phyloP scores from a whole-genome alignment of 2,329 filamentous ascomycete genomes.

The Thelonectria discophora region DNA sequence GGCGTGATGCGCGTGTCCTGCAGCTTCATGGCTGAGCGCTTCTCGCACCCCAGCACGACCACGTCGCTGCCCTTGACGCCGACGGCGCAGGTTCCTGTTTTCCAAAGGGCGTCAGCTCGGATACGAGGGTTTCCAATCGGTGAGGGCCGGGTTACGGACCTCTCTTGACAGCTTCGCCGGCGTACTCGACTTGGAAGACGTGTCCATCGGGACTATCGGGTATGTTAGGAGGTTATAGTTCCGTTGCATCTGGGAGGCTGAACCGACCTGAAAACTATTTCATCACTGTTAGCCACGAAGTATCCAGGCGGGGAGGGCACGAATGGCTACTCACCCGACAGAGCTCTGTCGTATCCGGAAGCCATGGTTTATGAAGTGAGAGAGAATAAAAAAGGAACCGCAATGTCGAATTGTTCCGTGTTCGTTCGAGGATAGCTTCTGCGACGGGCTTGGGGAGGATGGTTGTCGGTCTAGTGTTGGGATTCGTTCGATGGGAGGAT shows the following conservation, averaged over 20 bases:
- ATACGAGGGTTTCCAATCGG: slow-evolving; percentile 5
- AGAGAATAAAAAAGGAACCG: slow-evolving; percentile 5
- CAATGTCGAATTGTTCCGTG: slow-evolving; percentile 6
- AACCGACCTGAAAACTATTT: slow-evolving; percentile 82
- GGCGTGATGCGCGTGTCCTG: slow-evolving; percentile 99
- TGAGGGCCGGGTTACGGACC: slow-evolving; percentile 61
- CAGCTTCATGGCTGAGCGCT: slow-evolving; percentile 98
- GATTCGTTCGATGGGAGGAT: slow-evolving; percentile 30
- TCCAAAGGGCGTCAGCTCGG: slow-evolving; percentile 30
- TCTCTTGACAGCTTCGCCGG: slow-evolving; percentile 97
- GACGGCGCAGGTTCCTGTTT: slow-evolving; percentile 94
- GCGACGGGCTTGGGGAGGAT: slow-evolving; percentile 20
- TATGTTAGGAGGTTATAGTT: slow-evolving; percentile 53
- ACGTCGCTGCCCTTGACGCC: slow-evolving; percentile 95
- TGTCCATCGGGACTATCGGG: slow-evolving; percentile 91
- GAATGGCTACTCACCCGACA: slow-evolving; percentile 80
- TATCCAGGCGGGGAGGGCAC: slow-evolving; percentile 40
- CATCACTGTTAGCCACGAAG: slow-evolving; percentile 56
- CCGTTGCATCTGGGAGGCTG: slow-evolving; percentile 19
- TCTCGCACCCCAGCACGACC: slow-evolving; percentile 97
- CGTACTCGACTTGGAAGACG: slow-evolving; percentile 99
- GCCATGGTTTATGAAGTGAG: slow-evolving; percentile 64
- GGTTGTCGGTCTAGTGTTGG: slow-evolving; percentile 29
- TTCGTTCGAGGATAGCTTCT: slow-evolving; percentile 1
- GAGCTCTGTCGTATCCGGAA: slow-evolving; percentile 98